Percentiles rank a stretch among this genome's conserved stretches.
Conservation (phyloP, 2,329 filamentous ascomycete genomes). For the Periconia sp. region DNA sequence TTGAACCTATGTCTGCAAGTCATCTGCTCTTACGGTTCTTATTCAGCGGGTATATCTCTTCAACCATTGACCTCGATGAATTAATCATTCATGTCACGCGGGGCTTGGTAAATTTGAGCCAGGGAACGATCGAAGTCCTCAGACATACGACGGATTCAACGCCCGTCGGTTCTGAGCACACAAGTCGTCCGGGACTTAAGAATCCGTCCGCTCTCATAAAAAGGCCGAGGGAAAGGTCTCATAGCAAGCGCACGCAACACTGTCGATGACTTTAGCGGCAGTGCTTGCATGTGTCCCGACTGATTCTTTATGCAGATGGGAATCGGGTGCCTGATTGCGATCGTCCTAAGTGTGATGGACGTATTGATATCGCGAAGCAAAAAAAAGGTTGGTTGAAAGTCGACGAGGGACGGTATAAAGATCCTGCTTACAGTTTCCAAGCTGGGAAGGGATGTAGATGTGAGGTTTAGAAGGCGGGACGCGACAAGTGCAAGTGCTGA, state of each 20-base stretch:
- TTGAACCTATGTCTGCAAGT: conserved; percentile 49
- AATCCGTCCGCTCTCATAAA: neutral
- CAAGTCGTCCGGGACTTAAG: conserved; percentile 19
- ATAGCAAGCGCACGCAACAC: conserved; percentile 27
- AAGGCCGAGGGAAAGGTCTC: conserved; percentile 9
- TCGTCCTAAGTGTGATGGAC: conserved; percentile 35
- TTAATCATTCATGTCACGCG: conserved; percentile 44
- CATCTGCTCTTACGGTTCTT: conserved; percentile 43
- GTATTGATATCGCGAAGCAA: conserved; percentile 19
- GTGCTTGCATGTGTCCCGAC: conserved; percentile 36
- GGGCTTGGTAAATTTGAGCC: conserved; percentile 41
- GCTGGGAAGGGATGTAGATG: conserved; percentile 16
- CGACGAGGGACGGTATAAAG: conserved; percentile 18
- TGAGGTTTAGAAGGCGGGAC: conserved; percentile 1
- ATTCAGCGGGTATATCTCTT: conserved; percentile 44
- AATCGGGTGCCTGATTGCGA: conserved; percentile 30
- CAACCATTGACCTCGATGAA: conserved; percentile 48
- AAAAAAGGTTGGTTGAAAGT: conserved; percentile 14
- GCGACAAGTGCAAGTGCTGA: too few relatives aligned
- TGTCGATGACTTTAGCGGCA: conserved; percentile 38
- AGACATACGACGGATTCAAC: conserved; percentile 42
- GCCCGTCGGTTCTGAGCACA: conserved; percentile 44
- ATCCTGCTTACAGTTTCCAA: conserved; percentile 22
- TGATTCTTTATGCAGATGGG: conserved; percentile 40
- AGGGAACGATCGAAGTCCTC: conserved; percentile 29